Percentiles rank a stretch among this genome's conserved stretches.
Conservation (phyloP, 257 asterid genomes). For the Lithospermum erythrorhizon region DNA sequence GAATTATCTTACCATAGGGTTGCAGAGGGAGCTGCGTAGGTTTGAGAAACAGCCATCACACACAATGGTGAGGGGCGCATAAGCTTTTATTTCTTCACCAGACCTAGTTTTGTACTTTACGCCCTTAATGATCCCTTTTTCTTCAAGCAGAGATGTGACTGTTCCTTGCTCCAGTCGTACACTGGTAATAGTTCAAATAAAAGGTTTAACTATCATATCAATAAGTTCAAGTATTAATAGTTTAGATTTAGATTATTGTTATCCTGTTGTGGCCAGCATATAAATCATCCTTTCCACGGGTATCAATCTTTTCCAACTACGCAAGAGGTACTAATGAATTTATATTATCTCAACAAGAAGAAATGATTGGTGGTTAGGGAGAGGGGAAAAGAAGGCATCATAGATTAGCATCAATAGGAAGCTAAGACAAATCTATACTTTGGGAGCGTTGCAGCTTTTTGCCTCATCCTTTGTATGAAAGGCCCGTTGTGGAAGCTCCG, state of each 20-base stretch:
- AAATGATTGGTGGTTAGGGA: neutral
- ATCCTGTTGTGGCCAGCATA: neutral
- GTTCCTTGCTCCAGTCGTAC: conserved; percentile 62
- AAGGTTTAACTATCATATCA: neutral
- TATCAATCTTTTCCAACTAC: no score
- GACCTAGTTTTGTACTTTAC: conserved; percentile 45
- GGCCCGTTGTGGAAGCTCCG: conserved; percentile 94
- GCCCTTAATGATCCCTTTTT: conserved; percentile 41
- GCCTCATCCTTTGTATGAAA: conserved; percentile 79
- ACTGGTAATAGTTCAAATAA: conserved; percentile 20
- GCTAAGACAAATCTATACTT: conserved; percentile 37
- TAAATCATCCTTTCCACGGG: no score
- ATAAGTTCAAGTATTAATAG: neutral
- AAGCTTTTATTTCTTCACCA: conserved; percentile 43
- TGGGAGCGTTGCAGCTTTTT: conserved; percentile 76
- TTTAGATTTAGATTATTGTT: no score
- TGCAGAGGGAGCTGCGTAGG: conserved; percentile 52
- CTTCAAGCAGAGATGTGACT: conserved; percentile 52
- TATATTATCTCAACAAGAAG: no score
- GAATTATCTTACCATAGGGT: conserved; percentile 35
- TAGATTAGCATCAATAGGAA: neutral
- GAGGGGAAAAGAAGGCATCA: neutral
- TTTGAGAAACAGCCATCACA: conserved; percentile 73
- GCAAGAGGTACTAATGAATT: no score
- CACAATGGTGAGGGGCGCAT: conserved; percentile 58